These are phyloP conservation scores for Senecio squalidus DNA, from an alignment of 140 eudicot species.

Conservation along the genomic window DNA sequence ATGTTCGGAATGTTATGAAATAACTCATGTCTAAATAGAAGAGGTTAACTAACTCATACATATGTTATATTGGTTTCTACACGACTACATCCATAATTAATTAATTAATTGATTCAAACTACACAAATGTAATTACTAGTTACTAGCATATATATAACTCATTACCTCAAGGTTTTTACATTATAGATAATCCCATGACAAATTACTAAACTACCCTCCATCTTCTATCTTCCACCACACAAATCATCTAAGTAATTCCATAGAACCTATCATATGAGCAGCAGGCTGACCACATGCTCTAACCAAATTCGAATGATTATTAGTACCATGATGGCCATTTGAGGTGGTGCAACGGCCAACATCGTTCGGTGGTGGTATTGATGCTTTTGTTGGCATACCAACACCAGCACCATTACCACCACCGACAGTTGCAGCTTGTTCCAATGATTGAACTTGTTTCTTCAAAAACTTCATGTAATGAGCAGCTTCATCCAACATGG, in stretches of 20 bases:
- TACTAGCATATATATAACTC: slow-evolving; percentile 8
- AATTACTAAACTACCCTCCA: slow-evolving; percentile 21
- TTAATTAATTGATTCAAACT: slow-evolving; percentile 5
- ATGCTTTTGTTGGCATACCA: slow-evolving; percentile 13
- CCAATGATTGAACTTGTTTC: slow-evolving; percentile 56
- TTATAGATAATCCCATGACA: slow-evolving; percentile 17
- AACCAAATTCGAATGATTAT: slow-evolving; percentile 12
- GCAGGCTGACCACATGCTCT: slow-evolving; percentile 28
- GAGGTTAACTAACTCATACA: too few relatives aligned
- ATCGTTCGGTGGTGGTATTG: slow-evolving; percentile 13
- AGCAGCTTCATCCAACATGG: slow-evolving; percentile 81
- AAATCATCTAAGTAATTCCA: slow-evolving; percentile 41
- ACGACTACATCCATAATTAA: not conserved
- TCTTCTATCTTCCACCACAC: slow-evolving; percentile 1
- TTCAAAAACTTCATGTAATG: slow-evolving; percentile 71
- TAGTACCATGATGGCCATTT: slow-evolving; percentile 14
- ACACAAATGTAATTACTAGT: not conserved
- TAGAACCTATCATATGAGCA: slow-evolving; percentile 31
- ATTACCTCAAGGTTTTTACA: slow-evolving; percentile 12
- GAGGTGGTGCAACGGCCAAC: slow-evolving; percentile 12
- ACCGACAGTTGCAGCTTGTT: slow-evolving; percentile 31
- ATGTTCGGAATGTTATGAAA: too few relatives aligned
- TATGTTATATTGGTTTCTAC: too few relatives aligned
- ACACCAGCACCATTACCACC: not conserved
- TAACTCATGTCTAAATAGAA: too few relatives aligned